These are phyloP conservation scores for Baorangia bicolor DNA, from an alignment of 768 basidiomycete genomes.

Conservation along the genomic window DNA sequence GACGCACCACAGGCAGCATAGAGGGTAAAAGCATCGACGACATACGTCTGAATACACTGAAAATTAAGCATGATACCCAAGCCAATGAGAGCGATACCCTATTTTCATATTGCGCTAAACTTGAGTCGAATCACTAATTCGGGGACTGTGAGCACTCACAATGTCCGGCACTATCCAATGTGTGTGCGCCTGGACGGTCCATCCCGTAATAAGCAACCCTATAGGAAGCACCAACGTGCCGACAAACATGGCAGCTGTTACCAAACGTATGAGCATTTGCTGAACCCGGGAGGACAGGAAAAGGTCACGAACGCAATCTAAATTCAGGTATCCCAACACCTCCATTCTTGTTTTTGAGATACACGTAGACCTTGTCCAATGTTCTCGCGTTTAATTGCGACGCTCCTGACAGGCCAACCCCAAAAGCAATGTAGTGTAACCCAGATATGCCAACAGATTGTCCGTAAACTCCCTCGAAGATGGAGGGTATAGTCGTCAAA, in stretches of 20 bases:
- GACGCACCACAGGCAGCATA: slow-evolving; percentile 64
- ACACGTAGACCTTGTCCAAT: slow-evolving; percentile 55
- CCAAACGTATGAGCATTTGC: slow-evolving; percentile 1
- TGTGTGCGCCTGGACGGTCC: slow-evolving; percentile 55
- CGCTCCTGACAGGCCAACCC: slow-evolving; percentile 53
- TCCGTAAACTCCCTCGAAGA: slow-evolving; percentile 55
- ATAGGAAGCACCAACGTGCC: slow-evolving; percentile 60
- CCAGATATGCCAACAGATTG: slow-evolving; percentile 58
- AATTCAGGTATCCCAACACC: slow-evolving; percentile 57
- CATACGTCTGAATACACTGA: slow-evolving; percentile 63
- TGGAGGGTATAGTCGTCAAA: slow-evolving; percentile 60
- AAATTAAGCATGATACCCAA: slow-evolving; percentile 58
- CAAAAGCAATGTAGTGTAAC: slow-evolving; percentile 70
- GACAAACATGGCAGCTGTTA: slow-evolving; percentile 55
- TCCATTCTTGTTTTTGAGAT: slow-evolving; percentile 50
- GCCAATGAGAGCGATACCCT: slow-evolving; percentile 61
- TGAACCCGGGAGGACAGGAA: neutral
- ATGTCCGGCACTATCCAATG: slow-evolving; percentile 76
- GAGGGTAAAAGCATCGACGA: slow-evolving; percentile 65
- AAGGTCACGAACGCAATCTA: slow-evolving; percentile 41
- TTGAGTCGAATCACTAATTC: neutral
- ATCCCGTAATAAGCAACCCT: slow-evolving; percentile 69
- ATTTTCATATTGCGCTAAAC: slow-evolving; percentile 4
- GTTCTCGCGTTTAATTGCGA: slow-evolving; percentile 54
- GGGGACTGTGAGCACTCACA: slow-evolving; percentile 34